Evolutionary conservation across 176 grass and related monocot species (phyloP).

Genomic region (Canna indica): DNA sequence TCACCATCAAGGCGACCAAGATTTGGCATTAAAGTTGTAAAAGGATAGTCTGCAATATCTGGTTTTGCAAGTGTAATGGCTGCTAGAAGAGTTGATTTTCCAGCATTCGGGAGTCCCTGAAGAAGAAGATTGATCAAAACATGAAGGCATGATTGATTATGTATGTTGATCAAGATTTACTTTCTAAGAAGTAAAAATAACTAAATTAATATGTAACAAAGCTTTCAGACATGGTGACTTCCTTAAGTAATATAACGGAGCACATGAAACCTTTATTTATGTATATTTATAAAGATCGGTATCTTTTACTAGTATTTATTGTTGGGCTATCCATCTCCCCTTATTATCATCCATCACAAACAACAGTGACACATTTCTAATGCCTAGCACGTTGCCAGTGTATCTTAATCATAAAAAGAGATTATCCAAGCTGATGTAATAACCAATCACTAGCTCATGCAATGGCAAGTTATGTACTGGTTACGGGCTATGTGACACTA

Average conservation of each 20-base stretch:
- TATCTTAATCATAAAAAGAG: too few species aligned
- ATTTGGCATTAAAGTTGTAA: slow-evolving; percentile 96
- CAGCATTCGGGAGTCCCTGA: slow-evolving; percentile 98
- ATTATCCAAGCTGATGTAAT: too few species aligned
- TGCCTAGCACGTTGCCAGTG: too few species aligned
- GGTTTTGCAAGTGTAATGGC: slow-evolving; percentile 85
- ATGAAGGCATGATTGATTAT: not conserved
- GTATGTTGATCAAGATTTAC: not conserved
- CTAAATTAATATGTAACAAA: not conserved
- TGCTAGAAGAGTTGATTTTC: slow-evolving; percentile 94
- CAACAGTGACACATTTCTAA: too few species aligned
- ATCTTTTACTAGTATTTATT: too few species aligned
- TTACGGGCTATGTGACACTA: too few species aligned
- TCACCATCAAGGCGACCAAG: slow-evolving; percentile 92
- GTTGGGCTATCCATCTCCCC: too few species aligned
- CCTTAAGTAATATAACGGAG: not conserved
- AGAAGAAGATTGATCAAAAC: slow-evolving; percentile 11
- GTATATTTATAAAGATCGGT: too few species aligned
- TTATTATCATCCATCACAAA: too few species aligned
- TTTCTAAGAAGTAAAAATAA: not conserved
- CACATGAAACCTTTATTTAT: too few species aligned
- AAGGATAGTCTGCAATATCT: slow-evolving; percentile 94
- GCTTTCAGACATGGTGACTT: not conserved
- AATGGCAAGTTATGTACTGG: too few species aligned
- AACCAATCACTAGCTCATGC: too few species aligned